phyloP scores from a whole-genome alignment of 148 eudicot genomes.

The Cornus suecica region DNA sequence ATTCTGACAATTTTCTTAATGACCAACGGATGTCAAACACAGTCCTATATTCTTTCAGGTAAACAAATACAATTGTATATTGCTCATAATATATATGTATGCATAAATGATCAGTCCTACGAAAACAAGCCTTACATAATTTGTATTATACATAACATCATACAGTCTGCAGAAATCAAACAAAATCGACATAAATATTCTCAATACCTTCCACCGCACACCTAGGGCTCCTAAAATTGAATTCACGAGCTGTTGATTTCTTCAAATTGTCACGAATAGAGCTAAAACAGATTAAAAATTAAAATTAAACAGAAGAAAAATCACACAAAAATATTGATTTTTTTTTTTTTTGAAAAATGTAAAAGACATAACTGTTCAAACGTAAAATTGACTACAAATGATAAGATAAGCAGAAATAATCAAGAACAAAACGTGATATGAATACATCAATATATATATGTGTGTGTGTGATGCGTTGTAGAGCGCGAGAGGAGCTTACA shows the following conservation, averaged over 20 bases:
- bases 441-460: not conserved
- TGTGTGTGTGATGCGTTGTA: not conserved
- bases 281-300: conserved; percentile 18
- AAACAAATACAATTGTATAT: too few relatives aligned
- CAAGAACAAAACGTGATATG: not conserved
- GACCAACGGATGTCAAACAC: too few relatives aligned
- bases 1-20: too few relatives aligned
- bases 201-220: conserved; percentile 53
- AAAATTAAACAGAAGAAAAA: not conserved
- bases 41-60: too few relatives aligned
- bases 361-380: not conserved
- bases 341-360: not conserved
- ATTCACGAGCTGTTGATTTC: conserved; percentile 20
- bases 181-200: not conserved
- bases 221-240: conserved; percentile 31
- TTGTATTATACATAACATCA: not conserved
- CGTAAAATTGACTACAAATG: not conserved
- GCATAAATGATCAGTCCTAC: too few relatives aligned
- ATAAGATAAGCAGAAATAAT: not conserved
- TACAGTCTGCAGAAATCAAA: not conserved
- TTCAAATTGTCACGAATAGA: conserved; percentile 31
- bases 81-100: too few relatives aligned
- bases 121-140: not conserved
- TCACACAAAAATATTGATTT: not conserved
- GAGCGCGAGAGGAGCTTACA: conserved; percentile 33